phyloP scores from a whole-genome alignment of 371 early-diverging fungal genomes.

The Zopfochytrium polystomum region DNA sequence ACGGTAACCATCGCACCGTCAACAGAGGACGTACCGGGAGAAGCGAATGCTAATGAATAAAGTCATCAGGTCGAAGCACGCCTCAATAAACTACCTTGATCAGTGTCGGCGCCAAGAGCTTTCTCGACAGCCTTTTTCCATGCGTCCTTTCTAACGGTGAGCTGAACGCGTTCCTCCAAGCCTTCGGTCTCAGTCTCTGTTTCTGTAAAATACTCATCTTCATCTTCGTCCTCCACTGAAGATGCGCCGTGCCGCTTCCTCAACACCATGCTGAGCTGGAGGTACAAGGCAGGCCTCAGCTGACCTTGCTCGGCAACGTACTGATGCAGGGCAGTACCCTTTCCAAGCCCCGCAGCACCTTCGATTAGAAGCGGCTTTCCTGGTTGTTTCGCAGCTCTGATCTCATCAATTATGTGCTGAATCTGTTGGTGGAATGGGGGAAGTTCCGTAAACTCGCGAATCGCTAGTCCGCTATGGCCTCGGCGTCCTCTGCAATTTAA shows the following conservation, averaged over 20 bases:
- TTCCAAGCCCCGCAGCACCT: conserved; percentile 37
- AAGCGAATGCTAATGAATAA: too few species aligned
- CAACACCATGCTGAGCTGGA: conserved; percentile 26
- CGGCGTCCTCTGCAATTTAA: background rate
- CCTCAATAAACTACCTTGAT: background rate
- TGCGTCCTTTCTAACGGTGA: conserved; percentile 23
- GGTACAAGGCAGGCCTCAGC: conserved; percentile 31
- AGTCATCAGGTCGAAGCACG: background rate
- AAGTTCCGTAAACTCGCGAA: conserved; percentile 12
- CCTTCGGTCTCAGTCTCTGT: conserved; percentile 27
- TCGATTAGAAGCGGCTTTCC: conserved; percentile 31
- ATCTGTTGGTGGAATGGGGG: conserved; percentile 34
- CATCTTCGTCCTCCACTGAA: conserved; percentile 16
- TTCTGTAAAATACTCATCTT: conserved; percentile 13
- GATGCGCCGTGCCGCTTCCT: conserved; percentile 24
- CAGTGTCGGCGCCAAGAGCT: conserved; percentile 12
- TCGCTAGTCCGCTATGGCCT: conserved; percentile 4
- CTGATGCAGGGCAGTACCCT: conserved; percentile 28
- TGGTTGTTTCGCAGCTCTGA: conserved; percentile 17
- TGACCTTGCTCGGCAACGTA: conserved; percentile 20
- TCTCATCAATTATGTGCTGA: conserved; percentile 27
- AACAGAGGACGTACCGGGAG: background rate
- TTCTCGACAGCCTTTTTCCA: conserved; percentile 10
- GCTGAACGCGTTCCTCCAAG: conserved; percentile 13
- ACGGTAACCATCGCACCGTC: background rate